Percentiles rank a stretch among this genome's conserved stretches.
Conservation (phyloP, 1,284 basidiomycete genomes). For the Ceratobasidium sp. region DNA sequence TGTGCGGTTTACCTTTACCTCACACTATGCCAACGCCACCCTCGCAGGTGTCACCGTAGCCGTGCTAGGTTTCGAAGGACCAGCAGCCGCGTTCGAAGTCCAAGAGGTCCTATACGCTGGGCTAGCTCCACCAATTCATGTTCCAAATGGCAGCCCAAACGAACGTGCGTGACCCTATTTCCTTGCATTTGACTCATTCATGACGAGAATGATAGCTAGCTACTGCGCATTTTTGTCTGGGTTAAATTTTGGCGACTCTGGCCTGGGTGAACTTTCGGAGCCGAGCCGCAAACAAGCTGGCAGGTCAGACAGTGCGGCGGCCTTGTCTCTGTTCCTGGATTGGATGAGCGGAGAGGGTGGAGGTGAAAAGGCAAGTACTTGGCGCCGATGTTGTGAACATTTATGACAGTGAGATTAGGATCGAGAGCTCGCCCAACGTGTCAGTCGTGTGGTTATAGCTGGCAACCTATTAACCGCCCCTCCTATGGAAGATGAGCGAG, state of each 20-base stretch:
- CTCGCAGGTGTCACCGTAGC: constrained; percentile 80
- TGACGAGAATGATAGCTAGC: constrained; percentile 3
- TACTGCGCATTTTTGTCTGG: constrained; percentile 39
- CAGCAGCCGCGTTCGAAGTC: constrained; percentile 92
- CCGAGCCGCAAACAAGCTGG: not conserved
- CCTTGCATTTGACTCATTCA: not conserved
- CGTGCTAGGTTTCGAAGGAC: constrained; percentile 90
- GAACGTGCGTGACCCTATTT: constrained; percentile 33
- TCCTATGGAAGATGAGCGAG: constrained; percentile 31
- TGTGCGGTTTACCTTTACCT: constrained; percentile 51
- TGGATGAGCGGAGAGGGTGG: constrained; percentile 42
- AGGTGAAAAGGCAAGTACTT: constrained; percentile 15
- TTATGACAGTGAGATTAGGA: not conserved
- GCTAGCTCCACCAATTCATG: constrained; percentile 72
- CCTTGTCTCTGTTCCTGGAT: constrained; percentile 29
- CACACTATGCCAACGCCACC: not conserved
- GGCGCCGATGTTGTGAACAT: not conserved
- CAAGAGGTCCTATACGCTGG: constrained; percentile 81
- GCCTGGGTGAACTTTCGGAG: not conserved
- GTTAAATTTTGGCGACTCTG: constrained; percentile 17
- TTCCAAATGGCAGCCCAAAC: constrained; percentile 55
- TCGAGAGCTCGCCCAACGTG: constrained; percentile 24
- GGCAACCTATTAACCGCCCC: constrained; percentile 29
- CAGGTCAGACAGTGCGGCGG: constrained; percentile 1
- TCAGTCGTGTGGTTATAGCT: constrained; percentile 37